phyloP scores from a whole-genome alignment of 495 filamentous ascomycete genomes.

The Venustampulla echinocandica region DNA sequence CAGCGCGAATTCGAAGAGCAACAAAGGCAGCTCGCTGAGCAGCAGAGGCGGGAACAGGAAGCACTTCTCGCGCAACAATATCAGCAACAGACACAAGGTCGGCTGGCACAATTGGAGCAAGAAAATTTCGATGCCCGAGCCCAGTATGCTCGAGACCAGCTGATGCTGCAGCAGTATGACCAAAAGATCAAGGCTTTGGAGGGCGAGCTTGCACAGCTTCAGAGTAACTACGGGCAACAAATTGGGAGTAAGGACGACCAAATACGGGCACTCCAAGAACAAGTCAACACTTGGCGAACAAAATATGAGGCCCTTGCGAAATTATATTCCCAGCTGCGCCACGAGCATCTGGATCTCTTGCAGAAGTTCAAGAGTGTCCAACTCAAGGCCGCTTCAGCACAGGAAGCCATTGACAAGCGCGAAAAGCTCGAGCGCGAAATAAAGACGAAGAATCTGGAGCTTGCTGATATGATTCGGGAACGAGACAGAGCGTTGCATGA shows the following conservation, averaged over 20 bases:
- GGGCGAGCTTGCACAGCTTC: constrained; percentile 72
- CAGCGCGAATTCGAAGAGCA: constrained; percentile 94
- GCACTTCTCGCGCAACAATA: constrained; percentile 80
- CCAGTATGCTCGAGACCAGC: constrained; percentile 92
- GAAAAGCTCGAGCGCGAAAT: constrained; percentile 95
- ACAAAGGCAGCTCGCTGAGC: constrained; percentile 77
- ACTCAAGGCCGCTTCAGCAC: constrained; percentile 89
- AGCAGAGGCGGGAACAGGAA: constrained; percentile 84
- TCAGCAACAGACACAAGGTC: constrained; percentile 84
- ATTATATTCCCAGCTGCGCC: constrained; percentile 89
- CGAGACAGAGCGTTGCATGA: constrained; percentile 92
- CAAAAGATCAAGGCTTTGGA: constrained; percentile 87
- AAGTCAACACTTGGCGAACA: constrained; percentile 90
- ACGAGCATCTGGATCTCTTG: constrained; percentile 88
- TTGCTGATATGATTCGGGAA: constrained; percentile 98
- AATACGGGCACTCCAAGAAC: constrained; percentile 83
- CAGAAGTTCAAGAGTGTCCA: constrained; percentile 94
- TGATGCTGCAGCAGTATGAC: constrained; percentile 96
- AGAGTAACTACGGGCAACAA: constrained; percentile 77
- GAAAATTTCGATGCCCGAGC: constrained; percentile 91
- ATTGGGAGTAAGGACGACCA: constrained; percentile 86
- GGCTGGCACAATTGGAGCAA: constrained; percentile 85
- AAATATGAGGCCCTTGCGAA: constrained; percentile 97
- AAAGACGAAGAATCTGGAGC: constrained; percentile 96
- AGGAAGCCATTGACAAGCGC: constrained; percentile 89